phyloP scores from a whole-genome alignment of 129 eudicot species.

The Pulicaria dysenterica region DNA sequence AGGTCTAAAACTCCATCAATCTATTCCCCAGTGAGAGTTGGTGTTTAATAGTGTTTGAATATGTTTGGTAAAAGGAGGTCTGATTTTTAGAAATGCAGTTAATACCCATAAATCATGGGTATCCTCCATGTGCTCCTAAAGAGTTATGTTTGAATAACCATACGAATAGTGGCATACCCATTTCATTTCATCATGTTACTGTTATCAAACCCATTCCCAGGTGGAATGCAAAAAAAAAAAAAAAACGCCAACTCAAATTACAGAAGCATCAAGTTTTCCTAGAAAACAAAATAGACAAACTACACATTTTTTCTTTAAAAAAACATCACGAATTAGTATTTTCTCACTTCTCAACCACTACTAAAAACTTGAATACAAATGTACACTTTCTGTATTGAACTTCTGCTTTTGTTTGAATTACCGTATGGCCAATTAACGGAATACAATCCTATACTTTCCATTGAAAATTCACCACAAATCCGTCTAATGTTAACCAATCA shows the following conservation, averaged over 20 bases:
- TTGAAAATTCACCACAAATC: too few relatives aligned
- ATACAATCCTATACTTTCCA: not conserved
- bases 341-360: not conserved
- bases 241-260: conserved; percentile 5
- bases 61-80: too few relatives aligned
- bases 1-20: not conserved
- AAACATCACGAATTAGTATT: not conserved
- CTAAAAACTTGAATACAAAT: conserved; percentile 5
- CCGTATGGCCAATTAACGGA: not conserved
- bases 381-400: not conserved
- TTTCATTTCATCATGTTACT: too few relatives aligned
- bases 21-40: not conserved
- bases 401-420: not conserved
- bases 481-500: too few relatives aligned
- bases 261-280: not conserved
- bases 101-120: too few relatives aligned
- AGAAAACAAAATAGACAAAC: not conserved
- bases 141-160: too few relatives aligned
- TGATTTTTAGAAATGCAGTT: too few relatives aligned
- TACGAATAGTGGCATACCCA: too few relatives aligned
- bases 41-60: too few relatives aligned
- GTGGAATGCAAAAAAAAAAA: too few relatives aligned
- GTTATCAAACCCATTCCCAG: too few relatives aligned
- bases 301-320: not conserved
- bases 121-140: too few relatives aligned